Evolutionary conservation across 176 grass and related monocot species (phyloP), one percentile per base, ranked within the genome.

Genomic region (Carex scoparia): DNA sequence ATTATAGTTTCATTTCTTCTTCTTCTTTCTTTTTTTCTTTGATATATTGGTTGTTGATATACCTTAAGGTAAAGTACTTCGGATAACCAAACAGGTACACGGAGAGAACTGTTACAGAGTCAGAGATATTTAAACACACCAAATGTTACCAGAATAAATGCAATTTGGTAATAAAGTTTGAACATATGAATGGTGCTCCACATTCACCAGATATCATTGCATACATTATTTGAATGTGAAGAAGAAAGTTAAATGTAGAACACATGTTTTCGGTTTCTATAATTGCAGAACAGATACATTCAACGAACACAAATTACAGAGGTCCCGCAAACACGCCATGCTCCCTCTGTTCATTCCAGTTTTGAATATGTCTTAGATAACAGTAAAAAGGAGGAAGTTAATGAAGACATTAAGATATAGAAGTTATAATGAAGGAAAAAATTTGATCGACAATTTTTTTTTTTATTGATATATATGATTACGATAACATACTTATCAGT

Each of bases 301-400:
- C 3, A 10, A 3, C 18, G 7, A 28, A 31, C 46, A 28, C 28
- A 53, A 69, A 16, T 68, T 42, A 87, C 32, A 87, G 63, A 69
- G 78, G 74, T 7, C 74, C 85, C 8, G 75, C 7, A 12, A 80
- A 81, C 4, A 67, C 81, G 2, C 75, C 61, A 32, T 86, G 42
- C 38, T 33, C 74, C 61, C 72, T 81, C 46, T 79, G 62, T 86
- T 56, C 85, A 86, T 59, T 80, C 71, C 31, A 67, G 1, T 67
- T 68, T 56, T 81, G 44, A 69, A 70, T 86, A 46, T 48, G 48
- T 3, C 10, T 76, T 42, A 44, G 10, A 18, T 49, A 62, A 62
- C 60, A 62, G 46, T 8, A 30, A 30, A 65, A 65, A 14, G 4
- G 30, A 13, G 30, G 64, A 66, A 35, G 28, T 30, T 65, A 65